These are phyloP conservation scores for Trichoderma endophyticum DNA, from an alignment of 2,329 filamentous ascomycete species.

Conservation along the genomic window DNA sequence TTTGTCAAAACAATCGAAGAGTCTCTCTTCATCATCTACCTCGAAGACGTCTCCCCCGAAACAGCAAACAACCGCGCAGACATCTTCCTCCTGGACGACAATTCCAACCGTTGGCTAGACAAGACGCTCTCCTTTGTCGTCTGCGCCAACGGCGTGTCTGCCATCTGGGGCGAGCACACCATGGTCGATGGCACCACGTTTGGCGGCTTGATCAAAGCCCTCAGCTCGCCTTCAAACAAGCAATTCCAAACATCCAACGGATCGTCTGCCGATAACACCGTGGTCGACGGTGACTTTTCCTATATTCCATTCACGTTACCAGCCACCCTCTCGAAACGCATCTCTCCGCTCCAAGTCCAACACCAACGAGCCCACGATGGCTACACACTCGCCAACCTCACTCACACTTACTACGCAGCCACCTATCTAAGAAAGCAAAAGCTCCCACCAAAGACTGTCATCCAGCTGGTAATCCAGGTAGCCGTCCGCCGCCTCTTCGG, in stretches of 20 bases:
- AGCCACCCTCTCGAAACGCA: background rate
- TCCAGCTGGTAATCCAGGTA: background rate
- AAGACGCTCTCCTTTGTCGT: slow-evolving; percentile 19
- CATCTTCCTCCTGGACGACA: background rate
- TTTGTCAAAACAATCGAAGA: slow-evolving; percentile 13
- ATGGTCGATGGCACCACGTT: slow-evolving; percentile 18
- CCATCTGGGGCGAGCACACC: slow-evolving; percentile 17
- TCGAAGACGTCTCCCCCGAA: slow-evolving; percentile 17
- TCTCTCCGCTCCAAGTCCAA: background rate
- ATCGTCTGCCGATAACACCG: background rate
- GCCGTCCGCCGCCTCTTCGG: background rate
- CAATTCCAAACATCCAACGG: background rate
- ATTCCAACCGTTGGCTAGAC: slow-evolving; percentile 21
- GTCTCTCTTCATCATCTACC: slow-evolving; percentile 12
- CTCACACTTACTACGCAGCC: background rate
- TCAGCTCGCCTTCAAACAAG: background rate
- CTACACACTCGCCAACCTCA: background rate
- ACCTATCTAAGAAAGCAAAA: background rate
- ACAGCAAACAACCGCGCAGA: background rate
- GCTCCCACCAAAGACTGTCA: slow-evolving; percentile 1
- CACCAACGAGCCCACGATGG: background rate
- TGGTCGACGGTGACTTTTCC: background rate
- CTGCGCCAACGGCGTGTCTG: slow-evolving; percentile 15
- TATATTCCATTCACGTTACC: background rate
- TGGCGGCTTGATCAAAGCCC: background rate